phyloP scores from a whole-genome alignment of 176 grass and related monocot genomes.

The Guadua angustifolia region DNA sequence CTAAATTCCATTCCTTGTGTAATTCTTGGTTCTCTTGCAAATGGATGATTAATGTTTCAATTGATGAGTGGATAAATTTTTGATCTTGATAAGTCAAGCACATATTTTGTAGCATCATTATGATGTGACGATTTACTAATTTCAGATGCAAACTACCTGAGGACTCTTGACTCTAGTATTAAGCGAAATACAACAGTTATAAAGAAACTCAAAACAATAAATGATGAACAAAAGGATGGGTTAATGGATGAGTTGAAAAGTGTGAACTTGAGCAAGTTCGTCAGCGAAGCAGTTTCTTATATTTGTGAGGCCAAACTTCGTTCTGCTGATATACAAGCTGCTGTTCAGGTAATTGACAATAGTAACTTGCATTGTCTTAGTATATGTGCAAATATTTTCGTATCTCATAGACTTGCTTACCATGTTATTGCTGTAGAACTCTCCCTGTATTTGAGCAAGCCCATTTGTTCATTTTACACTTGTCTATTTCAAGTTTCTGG shows the following conservation, averaged over 20 bases:
- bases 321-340: constrained; percentile 94
- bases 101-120: constrained; percentile 23
- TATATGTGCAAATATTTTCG: background rate
- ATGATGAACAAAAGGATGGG: constrained; percentile 82
- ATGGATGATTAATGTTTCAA: constrained; percentile 11
- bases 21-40: constrained; percentile 33
- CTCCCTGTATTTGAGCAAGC: constrained; percentile 5
- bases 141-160: constrained; percentile 85
- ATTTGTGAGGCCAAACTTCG: constrained; percentile 99
- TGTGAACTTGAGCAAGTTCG: constrained; percentile 99
- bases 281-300: constrained; percentile 94
- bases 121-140: constrained; percentile 49
- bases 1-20: background rate
- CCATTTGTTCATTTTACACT: background rate
- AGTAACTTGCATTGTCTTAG: background rate
- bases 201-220: constrained; percentile 97
- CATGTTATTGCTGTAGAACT: background rate
- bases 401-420: constrained; percentile 12
- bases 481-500: constrained; percentile 26
- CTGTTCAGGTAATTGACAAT: constrained; percentile 79
- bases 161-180: constrained; percentile 96
- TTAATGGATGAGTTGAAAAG: constrained; percentile 95
- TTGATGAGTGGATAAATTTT: constrained; percentile 7
- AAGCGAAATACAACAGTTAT: constrained; percentile 88
- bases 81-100: background rate